Conservation (phyloP, 2,329 filamentous ascomycete species). For the Fusarium foetens region DNA sequence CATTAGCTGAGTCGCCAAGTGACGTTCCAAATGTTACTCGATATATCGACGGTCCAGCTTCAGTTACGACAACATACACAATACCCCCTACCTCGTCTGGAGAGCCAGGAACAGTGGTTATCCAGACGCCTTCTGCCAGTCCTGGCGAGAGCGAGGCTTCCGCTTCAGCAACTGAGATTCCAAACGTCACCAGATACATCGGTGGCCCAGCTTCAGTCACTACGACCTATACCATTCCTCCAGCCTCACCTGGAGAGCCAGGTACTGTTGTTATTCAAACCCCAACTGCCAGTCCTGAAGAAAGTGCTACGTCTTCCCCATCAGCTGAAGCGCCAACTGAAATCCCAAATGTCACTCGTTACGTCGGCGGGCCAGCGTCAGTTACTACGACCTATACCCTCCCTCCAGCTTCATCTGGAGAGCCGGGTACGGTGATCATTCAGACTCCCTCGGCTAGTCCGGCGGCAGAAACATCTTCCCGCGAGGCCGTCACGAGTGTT, state of each 20-base stretch:
- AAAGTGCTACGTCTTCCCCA: not conserved
- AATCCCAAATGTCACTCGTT: not conserved
- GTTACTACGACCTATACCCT: not conserved
- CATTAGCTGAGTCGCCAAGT: not conserved
- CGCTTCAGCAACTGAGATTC: not conserved
- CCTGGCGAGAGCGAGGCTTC: not conserved
- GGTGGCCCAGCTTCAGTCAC: not conserved
- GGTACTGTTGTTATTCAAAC: not conserved
- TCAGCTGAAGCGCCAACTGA: not conserved
- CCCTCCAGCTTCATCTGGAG: not conserved
- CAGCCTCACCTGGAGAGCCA: not conserved
- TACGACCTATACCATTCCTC: not conserved
- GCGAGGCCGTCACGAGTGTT: not conserved
- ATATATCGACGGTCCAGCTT: not conserved
- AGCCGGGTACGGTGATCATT: not conserved
- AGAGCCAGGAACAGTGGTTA: constrained; percentile 2
- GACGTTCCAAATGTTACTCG: not conserved
- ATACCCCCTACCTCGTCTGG: not conserved
- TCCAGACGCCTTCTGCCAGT: not conserved
- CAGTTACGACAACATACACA: not conserved
- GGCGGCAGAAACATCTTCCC: not conserved
- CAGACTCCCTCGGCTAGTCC: not conserved
- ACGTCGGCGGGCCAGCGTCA: not conserved
- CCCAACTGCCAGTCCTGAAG: not conserved
- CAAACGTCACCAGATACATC: not conserved